Percentiles rank a stretch among this genome's conserved stretches.
Evolutionary conservation across 1,139 yeast genomes (phyloP).

Genomic region (Sugiyamaella novakii): DNA sequence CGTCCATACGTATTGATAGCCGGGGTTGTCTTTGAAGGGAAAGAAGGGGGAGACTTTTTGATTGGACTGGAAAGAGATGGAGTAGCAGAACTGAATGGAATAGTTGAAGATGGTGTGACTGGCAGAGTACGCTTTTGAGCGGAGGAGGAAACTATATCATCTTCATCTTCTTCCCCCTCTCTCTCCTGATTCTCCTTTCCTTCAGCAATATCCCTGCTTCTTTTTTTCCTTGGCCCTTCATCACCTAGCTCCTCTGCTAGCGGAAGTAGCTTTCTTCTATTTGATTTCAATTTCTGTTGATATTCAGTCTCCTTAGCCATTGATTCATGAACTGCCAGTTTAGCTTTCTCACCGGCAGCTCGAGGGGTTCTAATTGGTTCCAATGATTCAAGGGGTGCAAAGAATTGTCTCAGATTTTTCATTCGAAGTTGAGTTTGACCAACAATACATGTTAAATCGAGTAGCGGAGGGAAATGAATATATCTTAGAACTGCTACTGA

Average conservation of each 20-base stretch:
- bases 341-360: constrained; percentile 68
- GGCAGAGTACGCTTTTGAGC: not conserved
- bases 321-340: constrained; percentile 63
- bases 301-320: constrained; percentile 67
- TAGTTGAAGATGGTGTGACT: no score
- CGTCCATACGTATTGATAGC: not conserved
- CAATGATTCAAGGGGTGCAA: constrained; percentile 30
- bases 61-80: not conserved
- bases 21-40: not conserved
- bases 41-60: not conserved
- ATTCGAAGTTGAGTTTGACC: constrained; percentile 55
- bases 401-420: constrained; percentile 49
- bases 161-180: not conserved
- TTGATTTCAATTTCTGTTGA: constrained; percentile 45
- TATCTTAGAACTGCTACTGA: constrained; percentile 51
- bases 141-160: not conserved
- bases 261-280: constrained; percentile 19
- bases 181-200: not conserved
- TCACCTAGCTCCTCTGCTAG: constrained; percentile 23
- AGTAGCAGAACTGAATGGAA: no score
- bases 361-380: constrained; percentile 35
- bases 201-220: not conserved
- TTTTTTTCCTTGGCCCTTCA: constrained; percentile 12
- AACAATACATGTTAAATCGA: constrained; percentile 49
- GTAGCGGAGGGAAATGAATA: constrained; percentile 49